Percentiles rank a stretch among this genome's conserved stretches.
phyloP scores from a whole-genome alignment of 108 stramenopile species.

The Cyclotella cryptica region DNA sequence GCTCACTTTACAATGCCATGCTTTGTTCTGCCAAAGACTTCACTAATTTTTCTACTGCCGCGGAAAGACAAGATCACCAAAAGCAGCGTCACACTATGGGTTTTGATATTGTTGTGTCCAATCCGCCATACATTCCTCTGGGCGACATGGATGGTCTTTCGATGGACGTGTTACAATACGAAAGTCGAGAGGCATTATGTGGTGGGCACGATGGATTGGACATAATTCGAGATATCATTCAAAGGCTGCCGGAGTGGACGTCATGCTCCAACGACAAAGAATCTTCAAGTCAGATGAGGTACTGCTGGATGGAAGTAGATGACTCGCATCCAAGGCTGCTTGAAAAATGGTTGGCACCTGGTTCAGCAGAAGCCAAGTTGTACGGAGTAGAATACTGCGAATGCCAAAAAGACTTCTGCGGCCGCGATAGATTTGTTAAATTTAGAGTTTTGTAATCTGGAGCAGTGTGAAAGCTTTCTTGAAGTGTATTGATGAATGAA shows the following conservation, averaged over 20 bases:
- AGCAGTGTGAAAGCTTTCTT: too few relatives aligned
- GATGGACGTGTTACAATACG: conserved; percentile 75
- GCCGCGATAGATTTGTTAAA: conserved; percentile 80
- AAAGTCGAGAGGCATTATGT: conserved; percentile 83
- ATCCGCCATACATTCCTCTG: conserved; percentile 95
- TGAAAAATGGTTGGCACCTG: conserved; percentile 42
- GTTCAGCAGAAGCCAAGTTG: conserved; percentile 26
- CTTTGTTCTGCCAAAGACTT: conserved; percentile 64
- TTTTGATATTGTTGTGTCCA: conserved; percentile 93
- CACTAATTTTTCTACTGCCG: conserved; percentile 21
- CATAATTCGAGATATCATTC: conserved; percentile 82
- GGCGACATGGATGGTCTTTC: conserved; percentile 74
- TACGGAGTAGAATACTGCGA: conserved; percentile 41
- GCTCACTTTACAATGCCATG: conserved; percentile 42
- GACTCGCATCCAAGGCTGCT: conserved; percentile 76
- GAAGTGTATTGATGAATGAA: too few relatives aligned
- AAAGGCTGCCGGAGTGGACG: conserved; percentile 63
- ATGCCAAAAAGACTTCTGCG: conserved; percentile 67
- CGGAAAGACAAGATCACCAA: background rate
- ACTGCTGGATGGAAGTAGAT: conserved; percentile 93
- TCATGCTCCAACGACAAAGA: background rate
- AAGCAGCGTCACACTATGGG: conserved; percentile 33
- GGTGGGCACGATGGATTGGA: conserved; percentile 94
- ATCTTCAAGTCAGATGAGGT: background rate
- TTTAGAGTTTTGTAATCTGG: conserved; percentile 36